Base-by-base conservation (phyloP, 805 yeast genomes). In the Myxozyma neotropica region DNA sequence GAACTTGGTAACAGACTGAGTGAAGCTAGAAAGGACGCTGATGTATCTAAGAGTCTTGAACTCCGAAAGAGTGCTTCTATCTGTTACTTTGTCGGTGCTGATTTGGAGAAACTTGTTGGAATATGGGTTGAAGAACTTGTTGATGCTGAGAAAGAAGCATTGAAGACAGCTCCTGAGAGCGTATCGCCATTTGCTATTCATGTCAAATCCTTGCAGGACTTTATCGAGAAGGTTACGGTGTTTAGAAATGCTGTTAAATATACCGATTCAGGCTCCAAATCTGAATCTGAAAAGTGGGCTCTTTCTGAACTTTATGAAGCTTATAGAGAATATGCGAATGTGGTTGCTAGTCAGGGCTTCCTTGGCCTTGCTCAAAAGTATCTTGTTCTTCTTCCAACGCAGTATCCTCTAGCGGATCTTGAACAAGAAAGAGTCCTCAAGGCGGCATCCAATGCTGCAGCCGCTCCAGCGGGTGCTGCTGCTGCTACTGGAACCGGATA, bases 91-190 rank as follows among this genome's bases (percentile, higher is more conserved):
- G 88, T 90, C 21, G 96, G 96, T 31, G 82, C 84, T 45, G 85
- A 94, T 3, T 78, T 91, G 53, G 95, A 87, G 63, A 88, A 86
- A 69, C 85, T 90, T 48, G 83, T 96, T 3, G 73, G 77, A 12
- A 82, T 94, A 64, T 94, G 99, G 99, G 80, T 89, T 53, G 77
- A 83, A 27, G 99, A 94, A 73, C 76, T 87, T 69, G 74, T 79
- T 49, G 70, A 77, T 0, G 69, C 76, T 29, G 86, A 83, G 64
- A 24, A 42, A 40, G 51, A 12, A 6, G 52, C 58, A 43, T 72
- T 81, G 42, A 59, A 72, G n/a, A 57, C 61, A 10, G 63, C 63
- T 17, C 46, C 63, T 24, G 72, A 73, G 5, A 53, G 23, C 12
- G 56, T 46, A 1, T 82, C 96, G 2, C 84, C 89, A 1, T 86